Conservation (phyloP, 345 rosid genomes). For the Cardamine resedifolia region DNA sequence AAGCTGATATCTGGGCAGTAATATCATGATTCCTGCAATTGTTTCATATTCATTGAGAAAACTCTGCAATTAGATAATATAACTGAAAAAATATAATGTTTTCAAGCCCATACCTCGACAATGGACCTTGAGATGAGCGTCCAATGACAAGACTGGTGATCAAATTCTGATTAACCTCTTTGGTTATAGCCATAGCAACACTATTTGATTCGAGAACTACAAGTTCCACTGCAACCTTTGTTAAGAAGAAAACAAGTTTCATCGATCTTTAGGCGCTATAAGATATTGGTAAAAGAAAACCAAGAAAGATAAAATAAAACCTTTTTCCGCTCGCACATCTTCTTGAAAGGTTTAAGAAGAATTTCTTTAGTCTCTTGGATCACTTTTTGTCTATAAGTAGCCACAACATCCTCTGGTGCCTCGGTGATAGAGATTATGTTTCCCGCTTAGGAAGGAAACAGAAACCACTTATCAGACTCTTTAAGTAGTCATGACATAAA, state of each 20-base stretch:
- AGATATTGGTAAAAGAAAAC: background rate
- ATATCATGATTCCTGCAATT: conserved; percentile 39
- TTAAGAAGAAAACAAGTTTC: conserved; percentile 26
- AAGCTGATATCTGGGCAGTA: conserved; percentile 55
- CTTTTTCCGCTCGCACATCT: conserved; percentile 60
- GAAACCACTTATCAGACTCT: conserved; percentile 1
- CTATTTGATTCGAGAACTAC: conserved; percentile 60
- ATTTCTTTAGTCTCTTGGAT: conserved; percentile 51
- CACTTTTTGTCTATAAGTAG: conserved; percentile 61
- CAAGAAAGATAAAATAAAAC: conserved; percentile 25
- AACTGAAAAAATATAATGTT: background rate
- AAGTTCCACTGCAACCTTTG: conserved; percentile 63
- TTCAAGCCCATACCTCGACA: conserved; percentile 27
- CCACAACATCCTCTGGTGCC: conserved; percentile 71
- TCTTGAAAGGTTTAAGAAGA: conserved; percentile 63
- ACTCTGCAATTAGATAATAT: background rate
- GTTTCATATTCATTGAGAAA: background rate
- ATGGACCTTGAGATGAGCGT: conserved; percentile 54
- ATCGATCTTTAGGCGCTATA: background rate
- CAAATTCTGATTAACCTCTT: conserved; percentile 48
- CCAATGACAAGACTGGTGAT: conserved; percentile 80
- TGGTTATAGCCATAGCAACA: conserved; percentile 61
- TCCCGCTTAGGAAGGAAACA: conserved; percentile 48
- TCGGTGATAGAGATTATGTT: conserved; percentile 53
- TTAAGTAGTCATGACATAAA: conserved; percentile 10